These are phyloP conservation scores for Thalassiosira exigua DNA, from an alignment of 352 stramenopile genomes.

Conservation along the genomic window DNA sequence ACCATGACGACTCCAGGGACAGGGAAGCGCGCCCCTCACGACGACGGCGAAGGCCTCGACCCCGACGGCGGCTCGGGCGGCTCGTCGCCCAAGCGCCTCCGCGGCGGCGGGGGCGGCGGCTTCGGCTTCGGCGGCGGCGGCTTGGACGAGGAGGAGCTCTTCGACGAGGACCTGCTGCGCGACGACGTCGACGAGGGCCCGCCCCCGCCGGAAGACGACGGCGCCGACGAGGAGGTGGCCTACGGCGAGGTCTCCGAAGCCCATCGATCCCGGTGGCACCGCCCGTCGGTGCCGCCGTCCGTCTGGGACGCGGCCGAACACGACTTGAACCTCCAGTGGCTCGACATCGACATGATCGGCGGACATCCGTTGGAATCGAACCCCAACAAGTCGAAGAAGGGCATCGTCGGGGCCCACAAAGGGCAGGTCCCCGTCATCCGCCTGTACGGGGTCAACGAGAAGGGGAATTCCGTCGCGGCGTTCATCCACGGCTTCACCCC, in stretches of 20 bases:
- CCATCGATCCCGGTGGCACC: slow-evolving; percentile 32
- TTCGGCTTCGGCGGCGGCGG: slow-evolving; percentile 25
- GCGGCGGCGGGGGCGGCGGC: too few relatives aligned
- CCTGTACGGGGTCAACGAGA: slow-evolving; percentile 94
- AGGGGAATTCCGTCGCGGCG: slow-evolving; percentile 94
- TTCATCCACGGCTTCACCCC: slow-evolving; percentile 98
- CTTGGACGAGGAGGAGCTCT: slow-evolving; percentile 32
- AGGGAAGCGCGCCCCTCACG: too few relatives aligned
- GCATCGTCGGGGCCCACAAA: slow-evolving; percentile 51
- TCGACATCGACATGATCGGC: slow-evolving; percentile 98
- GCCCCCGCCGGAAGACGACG: slow-evolving; percentile 8
- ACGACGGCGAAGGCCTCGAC: too few relatives aligned
- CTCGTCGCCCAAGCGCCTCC: slow-evolving; percentile 38
- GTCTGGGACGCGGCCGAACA: slow-evolving; percentile 45
- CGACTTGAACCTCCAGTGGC: slow-evolving; percentile 92
- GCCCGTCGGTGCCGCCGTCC: slow-evolving; percentile 33
- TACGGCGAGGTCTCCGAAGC: slow-evolving; percentile 44
- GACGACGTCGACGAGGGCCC: slow-evolving; percentile 13
- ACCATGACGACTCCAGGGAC: too few relatives aligned
- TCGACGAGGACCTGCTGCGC: slow-evolving; percentile 23
- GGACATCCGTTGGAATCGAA: slow-evolving; percentile 89
- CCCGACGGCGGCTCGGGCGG: too few relatives aligned
- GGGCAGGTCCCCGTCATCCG: slow-evolving; percentile 92
- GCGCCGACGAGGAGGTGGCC: slow-evolving; percentile 19
- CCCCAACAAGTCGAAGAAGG: slow-evolving; percentile 86